phyloP scores from a whole-genome alignment of 805 yeast species.

The Hanseniaspora valbyensis region DNA sequence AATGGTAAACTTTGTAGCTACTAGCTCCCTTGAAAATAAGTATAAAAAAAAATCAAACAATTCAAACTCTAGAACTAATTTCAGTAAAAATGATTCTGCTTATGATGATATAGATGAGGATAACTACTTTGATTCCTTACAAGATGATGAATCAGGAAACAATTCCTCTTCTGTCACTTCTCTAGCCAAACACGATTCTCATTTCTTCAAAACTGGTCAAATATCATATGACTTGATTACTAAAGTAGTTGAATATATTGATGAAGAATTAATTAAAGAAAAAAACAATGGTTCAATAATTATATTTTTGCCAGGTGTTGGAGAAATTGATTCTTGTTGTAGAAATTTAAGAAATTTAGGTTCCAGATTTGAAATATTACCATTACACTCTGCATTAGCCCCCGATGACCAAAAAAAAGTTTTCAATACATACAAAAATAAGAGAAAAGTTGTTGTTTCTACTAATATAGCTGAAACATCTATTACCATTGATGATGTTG shows the following conservation, averaged over 20 bases:
- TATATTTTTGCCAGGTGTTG: slow-evolving; percentile 80
- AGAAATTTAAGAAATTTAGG: slow-evolving; percentile 21
- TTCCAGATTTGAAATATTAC: slow-evolving; percentile 39
- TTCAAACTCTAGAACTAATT: background rate
- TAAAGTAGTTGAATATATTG: slow-evolving; percentile 42
- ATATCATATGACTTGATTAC: slow-evolving; percentile 67
- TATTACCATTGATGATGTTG: slow-evolving; percentile 90
- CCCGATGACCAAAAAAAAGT: slow-evolving; percentile 75
- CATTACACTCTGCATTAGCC: slow-evolving; percentile 78
- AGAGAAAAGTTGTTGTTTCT: slow-evolving; percentile 73
- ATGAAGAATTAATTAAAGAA: slow-evolving; percentile 36
- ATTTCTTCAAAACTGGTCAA: slow-evolving; percentile 52
- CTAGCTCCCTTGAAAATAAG: slow-evolving; percentile 19
- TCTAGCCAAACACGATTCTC: slow-evolving; percentile 53
- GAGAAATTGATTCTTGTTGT: slow-evolving; percentile 63
- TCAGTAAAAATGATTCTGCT: slow-evolving; percentile 7
- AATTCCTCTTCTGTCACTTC: slow-evolving; percentile 15
- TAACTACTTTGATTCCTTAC: slow-evolving; percentile 18
- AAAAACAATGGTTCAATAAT: slow-evolving; percentile 59
- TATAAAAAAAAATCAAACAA: slow-evolving; percentile 9
- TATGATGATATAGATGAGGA: slow-evolving; percentile 14
- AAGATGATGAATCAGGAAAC: slow-evolving; percentile 15
- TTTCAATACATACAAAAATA: slow-evolving; percentile 44
- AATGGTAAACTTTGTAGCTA: slow-evolving; percentile 45
- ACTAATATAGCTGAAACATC: slow-evolving; percentile 97